Base-by-base conservation (phyloP, 768 basidiomycete genomes). In the Kwoniella botswanensis region DNA sequence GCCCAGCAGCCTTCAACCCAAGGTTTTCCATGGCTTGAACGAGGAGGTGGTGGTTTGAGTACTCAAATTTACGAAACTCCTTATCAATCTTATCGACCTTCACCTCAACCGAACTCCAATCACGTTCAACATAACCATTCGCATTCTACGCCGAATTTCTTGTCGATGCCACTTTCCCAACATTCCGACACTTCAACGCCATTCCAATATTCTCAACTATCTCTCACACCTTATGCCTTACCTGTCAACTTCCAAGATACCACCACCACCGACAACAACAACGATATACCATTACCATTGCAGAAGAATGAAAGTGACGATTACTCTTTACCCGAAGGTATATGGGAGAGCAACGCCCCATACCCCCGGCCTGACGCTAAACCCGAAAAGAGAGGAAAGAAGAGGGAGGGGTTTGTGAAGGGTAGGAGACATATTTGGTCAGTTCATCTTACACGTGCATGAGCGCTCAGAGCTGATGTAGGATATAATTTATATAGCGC, bases 401-500 rank as follows among this genome's bases (percentile, higher is more conserved):
- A 46, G 29, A 53, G 44, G 26, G 52, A 59, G 2, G 46, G 35
- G 24, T 15, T 60, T 2, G 35, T 62, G 13, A 70, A 56, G 24
- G 15, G 52, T n/a, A 56, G 68, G 24, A 58, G 29, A 22, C 69
- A 71, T 65, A 35, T 71, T 53, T 71, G 69, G 69, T 71, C 43
- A 70, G 68, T 41, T 55, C 26, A 11, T 24, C 52, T 29, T 44
- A 24, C 63, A 7, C 24, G 4, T 55, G 63, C 18, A 10, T 53
- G 12, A 21, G 22, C 22, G 46, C 24, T 68, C 24, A 60, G 24
- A 53, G 35, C 13, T 42, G 12, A 22, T 46, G 21, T 22, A 15
- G 2, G 43, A 42, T 6, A 29, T 59, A 56, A 26, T 26, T 55
- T 50, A 7, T 42, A 15, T 43, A 82, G 80, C 60, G 70, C 63